These are phyloP conservation scores for Vickermania ingenoplastis DNA, from an alignment of 208 protist genomes.

Conservation along the genomic window DNA sequence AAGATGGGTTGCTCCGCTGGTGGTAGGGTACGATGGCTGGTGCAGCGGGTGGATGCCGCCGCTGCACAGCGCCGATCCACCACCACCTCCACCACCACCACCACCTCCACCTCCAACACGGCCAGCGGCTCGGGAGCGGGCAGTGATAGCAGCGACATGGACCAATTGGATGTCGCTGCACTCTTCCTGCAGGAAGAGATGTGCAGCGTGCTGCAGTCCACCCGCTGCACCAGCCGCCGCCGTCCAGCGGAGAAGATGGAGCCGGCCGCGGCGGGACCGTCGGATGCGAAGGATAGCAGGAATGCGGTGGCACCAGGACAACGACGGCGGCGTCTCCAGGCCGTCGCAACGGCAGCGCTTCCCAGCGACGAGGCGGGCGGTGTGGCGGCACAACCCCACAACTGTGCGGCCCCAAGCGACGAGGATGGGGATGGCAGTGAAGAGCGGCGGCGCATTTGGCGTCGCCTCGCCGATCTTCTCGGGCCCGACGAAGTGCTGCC, in stretches of 20 bases:
- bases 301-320: too few relatives aligned
- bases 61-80: not conserved
- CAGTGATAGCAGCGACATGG: not conserved
- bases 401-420: too few relatives aligned
- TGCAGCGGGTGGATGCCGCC: slow-evolving; percentile 5
- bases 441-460: slow-evolving; percentile 14
- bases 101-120: not conserved
- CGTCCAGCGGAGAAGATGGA: not conserved
- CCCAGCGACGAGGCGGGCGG: not conserved
- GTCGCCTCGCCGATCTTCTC: not conserved
- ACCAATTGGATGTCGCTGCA: not conserved
- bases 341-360: too few relatives aligned
- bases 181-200: not conserved
- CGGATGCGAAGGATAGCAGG: too few relatives aligned
- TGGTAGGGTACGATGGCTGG: slow-evolving; percentile 41
- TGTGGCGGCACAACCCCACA: too few relatives aligned
- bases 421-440: slow-evolving; percentile 1
- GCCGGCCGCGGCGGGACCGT: too few relatives aligned
- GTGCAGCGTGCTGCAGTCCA: not conserved
- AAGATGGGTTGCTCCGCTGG: too few relatives aligned
- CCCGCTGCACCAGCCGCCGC: not conserved
- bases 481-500: not conserved
- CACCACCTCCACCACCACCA: not conserved
- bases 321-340: not conserved
- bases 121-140: not conserved